Evolutionary conservation across 2,329 filamentous ascomycete species (phyloP), one percentile per base, ranked within the genome.

Genomic region (Nectriaceae sp.): DNA sequence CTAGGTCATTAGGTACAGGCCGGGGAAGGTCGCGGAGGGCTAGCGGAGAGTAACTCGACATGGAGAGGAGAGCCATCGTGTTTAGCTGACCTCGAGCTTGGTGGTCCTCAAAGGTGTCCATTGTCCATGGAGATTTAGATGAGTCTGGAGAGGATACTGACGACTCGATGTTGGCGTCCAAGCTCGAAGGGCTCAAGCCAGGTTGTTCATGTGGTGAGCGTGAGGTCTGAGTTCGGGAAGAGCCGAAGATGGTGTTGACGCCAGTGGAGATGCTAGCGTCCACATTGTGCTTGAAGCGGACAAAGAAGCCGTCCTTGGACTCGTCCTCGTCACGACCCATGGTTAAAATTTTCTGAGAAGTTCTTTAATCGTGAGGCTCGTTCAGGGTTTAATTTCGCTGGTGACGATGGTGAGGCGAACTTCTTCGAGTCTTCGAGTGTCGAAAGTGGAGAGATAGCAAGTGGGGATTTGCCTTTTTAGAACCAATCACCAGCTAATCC

Each of bases 1-100:
- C 70, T 2, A 72, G 65, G 52, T 77, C 76, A 6, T 62, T 69
- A 1, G 79, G 78, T 0, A 68, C 58, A 2, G 80, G 80, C 50
- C 75, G 77, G 6, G 66, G 71, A 6, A 81, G 68, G 47, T 71
- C 60, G 39, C 68, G 68, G 16, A 82, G 73, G 31, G 59, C 55
- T 4, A 59, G 33, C 6, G 67, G 67, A 15, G 65, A 65, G 54
- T 70, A 55, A 10, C 54, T 45, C 18, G 57, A 60, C 15, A 63
- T 54, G 13, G 57, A 54, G 24, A 67, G 36, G 11, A 60, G 57
- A 11, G 56, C 45, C 42, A 66, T 52, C 38, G 57, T 49, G 21
- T 57, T 47, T 20, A 49, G 47, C 49, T 55, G 51, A 21, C 40
- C 44, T n/a, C 56, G 52, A 19, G 40, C 42, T n/a, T 55, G 36